Conservation (phyloP, 2,329 filamentous ascomycete species). For the Botrytis fragariae region DNA sequence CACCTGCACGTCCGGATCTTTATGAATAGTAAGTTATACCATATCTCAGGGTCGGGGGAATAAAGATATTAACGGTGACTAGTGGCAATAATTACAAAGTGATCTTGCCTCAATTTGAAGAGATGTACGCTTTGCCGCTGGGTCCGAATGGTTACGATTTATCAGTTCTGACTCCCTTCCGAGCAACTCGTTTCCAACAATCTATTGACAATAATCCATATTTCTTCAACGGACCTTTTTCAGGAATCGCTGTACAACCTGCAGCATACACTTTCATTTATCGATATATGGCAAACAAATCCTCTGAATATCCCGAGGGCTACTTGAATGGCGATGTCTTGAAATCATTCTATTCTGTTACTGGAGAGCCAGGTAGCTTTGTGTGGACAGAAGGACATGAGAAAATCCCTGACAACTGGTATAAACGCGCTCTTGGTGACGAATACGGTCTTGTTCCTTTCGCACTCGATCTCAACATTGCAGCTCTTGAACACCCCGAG, state of each 20-base stretch:
- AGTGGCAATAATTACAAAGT: constrained; percentile 50
- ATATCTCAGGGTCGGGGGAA: background rate
- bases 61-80: constrained; percentile 19
- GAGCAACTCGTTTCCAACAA: constrained; percentile 43
- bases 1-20: constrained; percentile 51
- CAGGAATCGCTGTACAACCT: constrained; percentile 42
- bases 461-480: constrained; percentile 42
- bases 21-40: constrained; percentile 40
- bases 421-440: constrained; percentile 26
- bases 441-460: constrained; percentile 42
- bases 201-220: constrained; percentile 44
- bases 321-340: constrained; percentile 33
- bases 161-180: constrained; percentile 45
- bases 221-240: constrained; percentile 53
- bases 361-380: constrained; percentile 26
- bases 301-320: constrained; percentile 34
- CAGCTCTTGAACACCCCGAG: constrained; percentile 42
- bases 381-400: constrained; percentile 26
- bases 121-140: constrained; percentile 44
- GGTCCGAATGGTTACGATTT: constrained; percentile 43
- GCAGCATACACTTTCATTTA: constrained; percentile 37
- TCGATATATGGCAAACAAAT: constrained; percentile 38
- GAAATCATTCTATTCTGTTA: constrained; percentile 29
- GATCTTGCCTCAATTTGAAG: constrained; percentile 51
- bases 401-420: constrained; percentile 30